These are phyloP conservation scores for Pleurotus citrinopileatus DNA, from an alignment of 768 basidiomycete species.

Conservation along the genomic window DNA sequence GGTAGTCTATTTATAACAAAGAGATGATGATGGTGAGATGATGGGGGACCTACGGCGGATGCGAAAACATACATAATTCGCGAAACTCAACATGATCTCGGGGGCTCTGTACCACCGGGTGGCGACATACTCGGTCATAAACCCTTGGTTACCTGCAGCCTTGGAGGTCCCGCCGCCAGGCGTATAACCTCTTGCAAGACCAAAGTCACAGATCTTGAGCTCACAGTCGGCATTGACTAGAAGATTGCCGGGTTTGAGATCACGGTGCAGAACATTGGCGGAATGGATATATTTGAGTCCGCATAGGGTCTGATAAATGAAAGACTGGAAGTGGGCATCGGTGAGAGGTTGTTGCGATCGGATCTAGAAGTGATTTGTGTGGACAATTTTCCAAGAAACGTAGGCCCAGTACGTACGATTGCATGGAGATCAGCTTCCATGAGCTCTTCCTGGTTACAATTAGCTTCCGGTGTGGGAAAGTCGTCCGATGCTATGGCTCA, in stretches of 20 bases:
- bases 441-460: slow-evolving; percentile 79
- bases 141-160: slow-evolving; percentile 81
- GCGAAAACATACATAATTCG: slow-evolving; percentile 74
- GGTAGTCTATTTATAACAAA: slow-evolving; percentile 54
- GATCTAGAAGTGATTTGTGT: slow-evolving; percentile 42
- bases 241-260: slow-evolving; percentile 92
- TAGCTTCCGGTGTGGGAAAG: neutral
- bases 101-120: slow-evolving; percentile 98
- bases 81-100: slow-evolving; percentile 98
- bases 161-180: slow-evolving; percentile 75
- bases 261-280: slow-evolving; percentile 95
- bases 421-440: slow-evolving; percentile 99
- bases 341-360: slow-evolving; percentile 87
- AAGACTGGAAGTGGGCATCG: slow-evolving; percentile 92
- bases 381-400: neutral
- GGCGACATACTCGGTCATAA: slow-evolving; percentile 99
- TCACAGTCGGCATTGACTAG: slow-evolving; percentile 99
- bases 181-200: slow-evolving; percentile 91
- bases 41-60: neutral
- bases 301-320: slow-evolving; percentile 97
- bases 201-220: slow-evolving; percentile 98
- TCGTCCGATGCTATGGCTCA: slow-evolving; percentile 32
- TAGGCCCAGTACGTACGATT: slow-evolving; percentile 57
- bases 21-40: slow-evolving; percentile 15
- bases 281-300: slow-evolving; percentile 98